Base-by-base conservation (phyloP, 2,329 filamentous ascomycete genomes). In the Fusarium xylarioides region DNA sequence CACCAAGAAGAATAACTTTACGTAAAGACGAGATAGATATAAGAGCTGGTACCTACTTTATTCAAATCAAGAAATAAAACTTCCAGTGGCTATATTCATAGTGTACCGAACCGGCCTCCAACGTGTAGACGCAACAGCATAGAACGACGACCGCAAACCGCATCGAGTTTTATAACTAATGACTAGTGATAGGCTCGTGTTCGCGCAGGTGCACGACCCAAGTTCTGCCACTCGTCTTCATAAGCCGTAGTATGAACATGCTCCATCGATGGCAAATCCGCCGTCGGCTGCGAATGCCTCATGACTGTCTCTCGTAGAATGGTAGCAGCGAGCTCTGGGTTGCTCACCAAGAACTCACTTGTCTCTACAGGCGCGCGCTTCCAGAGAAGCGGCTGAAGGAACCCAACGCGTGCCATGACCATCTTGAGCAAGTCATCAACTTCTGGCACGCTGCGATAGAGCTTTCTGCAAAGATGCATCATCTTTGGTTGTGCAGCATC, bases 321-420 rank as follows among this genome's bases (percentile, higher is more conserved):
- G n/a, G 83, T 75, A n/a, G 83, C 79, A 35, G 83, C 82, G 26
- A 87, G 78, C 66, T 86, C 85, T 4, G 86, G 84, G 66, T 86
- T 83, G 4, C 79, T 80, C 5, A 83, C 71, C 63, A 86, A 77
- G 67, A 86, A 87, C 19, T 78, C 78, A 35, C 80, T 77, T 16
- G 85, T 86, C 65, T 83, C 82, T 40, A 81, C 78, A 7, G 81
- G 83, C 21, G 76, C 76, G 21, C 79, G 79, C 66, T 83, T 81
- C 83, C 83, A 87, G n/a, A 86, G 68, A 34, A 80, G 68, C 15
- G 84, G 81, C 75, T 86, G 84, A 38, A 87, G 76, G 68, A 86
- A 87, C 5, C 85, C 86, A 11, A 86, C 82, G 40, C 86, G 80
- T 12, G 85, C 85, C 70, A 86, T 83, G 18, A 87, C 76, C 83